Evolutionary conservation across 2,329 filamentous ascomycete genomes (phyloP).

Genomic region (Botrytis byssoidea): DNA sequence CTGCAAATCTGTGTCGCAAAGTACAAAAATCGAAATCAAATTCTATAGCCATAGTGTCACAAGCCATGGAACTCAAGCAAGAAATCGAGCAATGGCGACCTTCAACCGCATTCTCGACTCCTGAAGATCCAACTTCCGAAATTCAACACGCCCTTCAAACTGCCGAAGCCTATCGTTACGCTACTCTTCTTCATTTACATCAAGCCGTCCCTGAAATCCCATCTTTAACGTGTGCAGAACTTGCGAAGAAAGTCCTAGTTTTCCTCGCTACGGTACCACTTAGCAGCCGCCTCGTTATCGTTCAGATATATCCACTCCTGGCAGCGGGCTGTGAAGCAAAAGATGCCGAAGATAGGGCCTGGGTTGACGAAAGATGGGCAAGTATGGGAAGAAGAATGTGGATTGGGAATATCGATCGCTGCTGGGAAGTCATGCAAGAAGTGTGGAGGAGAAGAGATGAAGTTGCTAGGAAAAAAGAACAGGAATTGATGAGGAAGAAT

Average conservation of each 20-base stretch:
- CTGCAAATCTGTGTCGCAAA: constrained; percentile 63
- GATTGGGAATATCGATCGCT: constrained; percentile 66
- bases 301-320: constrained; percentile 69
- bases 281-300: constrained; percentile 60
- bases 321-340: constrained; percentile 65
- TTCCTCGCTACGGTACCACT: constrained; percentile 63
- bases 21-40: constrained; percentile 54
- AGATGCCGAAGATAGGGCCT: constrained; percentile 58
- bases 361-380: constrained; percentile 62
- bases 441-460: constrained; percentile 64
- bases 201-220: constrained; percentile 68
- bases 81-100: constrained; percentile 60
- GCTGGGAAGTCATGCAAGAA: constrained; percentile 62
- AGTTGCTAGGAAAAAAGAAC: constrained; percentile 33
- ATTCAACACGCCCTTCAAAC: constrained; percentile 65
- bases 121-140: constrained; percentile 61
- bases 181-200: constrained; percentile 64
- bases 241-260: constrained; percentile 61
- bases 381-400: constrained; percentile 60
- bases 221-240: constrained; percentile 53
- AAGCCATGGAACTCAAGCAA: constrained; percentile 60
- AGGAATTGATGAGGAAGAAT: constrained; percentile 26
- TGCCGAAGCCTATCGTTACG: constrained; percentile 65
- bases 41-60: constrained; percentile 58
- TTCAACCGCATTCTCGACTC: constrained; percentile 51